Evolutionary conservation across 163 green algal genomes (phyloP).

Genomic region (Chlorella variabilis): DNA sequence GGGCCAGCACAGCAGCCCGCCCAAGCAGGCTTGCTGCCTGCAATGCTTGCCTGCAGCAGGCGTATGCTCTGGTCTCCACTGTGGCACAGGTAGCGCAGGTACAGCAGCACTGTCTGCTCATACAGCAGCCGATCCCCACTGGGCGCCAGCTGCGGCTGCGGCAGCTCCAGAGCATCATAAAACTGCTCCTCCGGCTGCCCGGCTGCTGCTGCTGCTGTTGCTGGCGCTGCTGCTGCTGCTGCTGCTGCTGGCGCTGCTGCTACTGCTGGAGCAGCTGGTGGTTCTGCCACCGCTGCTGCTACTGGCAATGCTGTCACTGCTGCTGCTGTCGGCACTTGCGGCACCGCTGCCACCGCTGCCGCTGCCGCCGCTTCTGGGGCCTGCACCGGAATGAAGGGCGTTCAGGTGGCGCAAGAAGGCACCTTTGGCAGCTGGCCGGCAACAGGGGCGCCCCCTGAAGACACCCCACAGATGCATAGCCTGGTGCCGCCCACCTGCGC

Average conservation of each 20-base stretch:
- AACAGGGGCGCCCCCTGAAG: too few relatives aligned
- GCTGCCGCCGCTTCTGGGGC: background rate
- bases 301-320: background rate
- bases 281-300: background rate
- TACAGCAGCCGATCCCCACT: slow-evolving; percentile 1
- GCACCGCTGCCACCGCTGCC: background rate
- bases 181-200: background rate
- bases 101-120: slow-evolving; percentile 28
- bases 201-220: background rate
- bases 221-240: background rate
- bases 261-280: background rate
- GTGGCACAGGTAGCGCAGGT: slow-evolving; percentile 40
- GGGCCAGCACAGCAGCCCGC: background rate
- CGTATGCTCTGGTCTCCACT: slow-evolving; percentile 33
- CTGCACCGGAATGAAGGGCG: background rate
- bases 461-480: too few relatives aligned
- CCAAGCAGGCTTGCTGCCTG: too few relatives aligned
- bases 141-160: background rate
- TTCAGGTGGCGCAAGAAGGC: background rate
- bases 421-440: too few relatives aligned
- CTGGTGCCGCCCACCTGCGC: background rate
- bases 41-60: slow-evolving; percentile 22
- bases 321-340: background rate
- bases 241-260: background rate
- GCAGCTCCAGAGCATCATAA: slow-evolving; percentile 20